Conservation (phyloP, 2,329 filamentous ascomycete species). For the Lachnellula arida region DNA sequence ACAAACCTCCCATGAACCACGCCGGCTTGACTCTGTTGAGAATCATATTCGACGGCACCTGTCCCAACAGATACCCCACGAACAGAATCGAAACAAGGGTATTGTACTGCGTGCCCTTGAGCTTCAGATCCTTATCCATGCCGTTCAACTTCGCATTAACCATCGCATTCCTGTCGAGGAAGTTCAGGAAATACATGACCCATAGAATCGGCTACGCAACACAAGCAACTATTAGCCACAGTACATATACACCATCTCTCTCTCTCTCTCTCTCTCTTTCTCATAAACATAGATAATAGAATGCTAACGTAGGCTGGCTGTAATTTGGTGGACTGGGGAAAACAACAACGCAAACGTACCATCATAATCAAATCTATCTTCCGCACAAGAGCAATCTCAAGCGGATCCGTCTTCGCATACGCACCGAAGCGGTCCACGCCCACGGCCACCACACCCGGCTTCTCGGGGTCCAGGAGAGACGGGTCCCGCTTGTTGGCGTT, state of each 20-base stretch:
- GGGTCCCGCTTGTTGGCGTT: background rate
- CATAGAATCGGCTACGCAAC: constrained; percentile 22
- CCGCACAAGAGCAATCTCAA: constrained; percentile 3
- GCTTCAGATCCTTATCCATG: constrained; percentile 27
- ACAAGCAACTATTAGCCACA: background rate
- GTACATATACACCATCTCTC: no score
- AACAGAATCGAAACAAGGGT: constrained; percentile 30
- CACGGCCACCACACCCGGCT: background rate
- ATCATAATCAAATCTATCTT: constrained; percentile 2
- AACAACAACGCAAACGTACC: no score
- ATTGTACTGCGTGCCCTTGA: constrained; percentile 30
- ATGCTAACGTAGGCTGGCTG: no score
- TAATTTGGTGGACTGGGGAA: background rate
- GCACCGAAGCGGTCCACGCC: background rate
- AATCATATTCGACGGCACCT: constrained; percentile 38
- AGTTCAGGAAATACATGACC: constrained; percentile 31
- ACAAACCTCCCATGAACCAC: constrained; percentile 40
- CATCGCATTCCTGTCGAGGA: constrained; percentile 30
- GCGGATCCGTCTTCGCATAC: constrained; percentile 1
- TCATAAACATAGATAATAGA: no score
- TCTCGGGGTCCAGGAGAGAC: background rate
- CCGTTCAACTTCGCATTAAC: constrained; percentile 13
- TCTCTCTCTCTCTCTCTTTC: no score
- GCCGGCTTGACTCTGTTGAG: constrained; percentile 36
- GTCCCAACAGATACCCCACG: constrained; percentile 20